Conservation (phyloP, 331 rosid species). For the Acacia concinna region DNA sequence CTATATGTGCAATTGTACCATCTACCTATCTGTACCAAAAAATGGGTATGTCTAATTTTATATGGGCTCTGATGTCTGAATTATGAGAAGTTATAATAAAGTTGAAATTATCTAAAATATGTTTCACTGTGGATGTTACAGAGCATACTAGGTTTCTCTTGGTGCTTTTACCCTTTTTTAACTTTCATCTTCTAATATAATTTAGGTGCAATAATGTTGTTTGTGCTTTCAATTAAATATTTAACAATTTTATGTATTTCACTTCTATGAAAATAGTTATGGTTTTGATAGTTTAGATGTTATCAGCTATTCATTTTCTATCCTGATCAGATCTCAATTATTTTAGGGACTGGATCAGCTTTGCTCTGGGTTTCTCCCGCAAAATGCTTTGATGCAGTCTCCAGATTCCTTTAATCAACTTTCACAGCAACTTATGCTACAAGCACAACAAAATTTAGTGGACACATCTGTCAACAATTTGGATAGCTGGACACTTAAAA, state of each 20-base stretch:
- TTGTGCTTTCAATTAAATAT: not conserved
- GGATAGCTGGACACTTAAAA: slow-evolving; percentile 43
- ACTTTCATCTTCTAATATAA: not conserved
- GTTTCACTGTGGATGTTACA: not conserved
- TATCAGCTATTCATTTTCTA: not conserved
- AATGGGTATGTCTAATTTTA: not conserved
- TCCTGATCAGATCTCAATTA: slow-evolving; percentile 28
- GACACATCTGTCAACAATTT: slow-evolving; percentile 48
- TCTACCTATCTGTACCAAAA: not conserved
- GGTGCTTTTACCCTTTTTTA: not conserved
- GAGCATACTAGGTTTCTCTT: slow-evolving; percentile 8
- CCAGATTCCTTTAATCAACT: slow-evolving; percentile 52
- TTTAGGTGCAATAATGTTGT: slow-evolving; percentile 25
- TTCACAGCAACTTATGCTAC: slow-evolving; percentile 60
- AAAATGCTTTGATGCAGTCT: slow-evolving; percentile 50
- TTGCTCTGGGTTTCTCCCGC: slow-evolving; percentile 53
- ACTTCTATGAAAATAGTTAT: not conserved
- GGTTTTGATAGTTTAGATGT: not conserved
- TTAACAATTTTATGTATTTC: not conserved
- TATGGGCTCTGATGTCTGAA: not conserved
- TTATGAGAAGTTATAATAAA: not conserved
- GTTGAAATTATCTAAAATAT: not conserved
- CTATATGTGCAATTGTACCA: not conserved
- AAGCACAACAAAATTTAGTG: slow-evolving; percentile 48
- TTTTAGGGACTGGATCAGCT: slow-evolving; percentile 61